Percentiles rank a stretch among this genome's conserved stretches.
Conservation (phyloP, 352 stramenopile genomes). For the Phytophthora melonis region DNA sequence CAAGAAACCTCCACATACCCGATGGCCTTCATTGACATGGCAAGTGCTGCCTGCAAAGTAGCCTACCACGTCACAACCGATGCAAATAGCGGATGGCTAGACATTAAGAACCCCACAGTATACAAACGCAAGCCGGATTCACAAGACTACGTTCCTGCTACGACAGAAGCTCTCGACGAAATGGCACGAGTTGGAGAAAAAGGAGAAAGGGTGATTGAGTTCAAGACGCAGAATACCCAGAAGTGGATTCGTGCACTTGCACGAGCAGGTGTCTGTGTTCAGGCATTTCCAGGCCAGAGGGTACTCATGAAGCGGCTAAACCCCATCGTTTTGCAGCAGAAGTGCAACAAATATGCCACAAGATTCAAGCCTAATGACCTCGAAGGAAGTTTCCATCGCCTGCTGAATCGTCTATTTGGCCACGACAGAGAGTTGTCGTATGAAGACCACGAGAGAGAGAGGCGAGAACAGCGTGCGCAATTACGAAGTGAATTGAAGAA, state of each 20-base stretch:
- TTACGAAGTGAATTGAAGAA: slow-evolving; percentile 75
- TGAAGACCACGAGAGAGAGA: slow-evolving; percentile 53
- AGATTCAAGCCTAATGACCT: slow-evolving; percentile 70
- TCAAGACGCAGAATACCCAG: slow-evolving; percentile 63
- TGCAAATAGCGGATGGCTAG: slow-evolving; percentile 61
- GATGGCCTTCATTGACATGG: slow-evolving; percentile 67
- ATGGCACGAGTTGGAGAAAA: slow-evolving; percentile 50
- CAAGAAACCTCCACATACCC: slow-evolving; percentile 46
- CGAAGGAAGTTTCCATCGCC: slow-evolving; percentile 74
- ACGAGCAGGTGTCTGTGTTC: slow-evolving; percentile 54
- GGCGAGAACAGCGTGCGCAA: slow-evolving; percentile 47
- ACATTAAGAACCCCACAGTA: slow-evolving; percentile 59
- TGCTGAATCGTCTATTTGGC: slow-evolving; percentile 70
- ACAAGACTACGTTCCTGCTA: slow-evolving; percentile 46
- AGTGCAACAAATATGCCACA: slow-evolving; percentile 68
- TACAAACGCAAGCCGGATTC: slow-evolving; percentile 41
- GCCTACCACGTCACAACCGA: slow-evolving; percentile 58
- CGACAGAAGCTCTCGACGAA: slow-evolving; percentile 38
- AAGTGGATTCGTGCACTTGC: slow-evolving; percentile 66
- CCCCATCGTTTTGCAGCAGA: slow-evolving; percentile 57
- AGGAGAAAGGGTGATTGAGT: slow-evolving; percentile 51
- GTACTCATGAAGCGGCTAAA: slow-evolving; percentile 74
- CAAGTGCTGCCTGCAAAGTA: slow-evolving; percentile 46
- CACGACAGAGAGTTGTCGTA: slow-evolving; percentile 53
- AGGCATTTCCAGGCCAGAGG: slow-evolving; percentile 57